Evolutionary conservation across 1,139 yeast species (phyloP), one percentile per base, ranked within the genome.

Genomic region (Pneumocystis sp.): DNA sequence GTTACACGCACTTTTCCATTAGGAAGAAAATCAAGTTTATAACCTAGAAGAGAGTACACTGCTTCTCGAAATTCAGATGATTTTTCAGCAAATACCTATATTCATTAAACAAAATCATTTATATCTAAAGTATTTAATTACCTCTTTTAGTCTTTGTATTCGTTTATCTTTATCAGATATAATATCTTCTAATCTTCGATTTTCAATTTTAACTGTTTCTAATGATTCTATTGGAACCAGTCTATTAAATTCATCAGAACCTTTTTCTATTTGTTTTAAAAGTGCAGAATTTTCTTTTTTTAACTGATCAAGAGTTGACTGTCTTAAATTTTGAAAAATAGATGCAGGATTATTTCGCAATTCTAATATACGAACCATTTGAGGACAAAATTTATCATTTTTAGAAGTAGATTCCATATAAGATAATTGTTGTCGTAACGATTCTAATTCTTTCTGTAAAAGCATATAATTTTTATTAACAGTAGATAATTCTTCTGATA

Each of bases 51-150:
- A 15, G 85, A 80, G 63, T 85, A 83, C 0, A 89, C 85, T 0
- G 86, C 83, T 45, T 85, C 84, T 44, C 89, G 77, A 65, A 88
- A 85, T 72, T 88, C 95, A 57, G 81, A 76, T n/a, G 95, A 85
- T 73, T 87, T 87, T 67, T 82, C 81, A n/a, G 84, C 76, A 72
- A 84, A 89, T 61, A 69, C 67, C 67, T 69, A 65, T 39, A 50
- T 19, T 25, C 21, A 12, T 25, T 40, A 44, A n/a, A 39, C n/a
- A 15, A 61, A 25, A 42, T 31, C 5, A 31, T 6, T 12, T 25
- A 8, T 3, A 39, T 39, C 7, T 15, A 59, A 42, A 29, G 21
- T 12, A 29, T 29, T 25, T 19, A 37, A 10, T 34, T 17, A 83
- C 81, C 69, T 85, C 84, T 70, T 81, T 82, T 66, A 89, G 78